Evolutionary conservation across 768 basidiomycete genomes (phyloP).

Genomic region (Krasilnikovozyma curviuscula): DNA sequence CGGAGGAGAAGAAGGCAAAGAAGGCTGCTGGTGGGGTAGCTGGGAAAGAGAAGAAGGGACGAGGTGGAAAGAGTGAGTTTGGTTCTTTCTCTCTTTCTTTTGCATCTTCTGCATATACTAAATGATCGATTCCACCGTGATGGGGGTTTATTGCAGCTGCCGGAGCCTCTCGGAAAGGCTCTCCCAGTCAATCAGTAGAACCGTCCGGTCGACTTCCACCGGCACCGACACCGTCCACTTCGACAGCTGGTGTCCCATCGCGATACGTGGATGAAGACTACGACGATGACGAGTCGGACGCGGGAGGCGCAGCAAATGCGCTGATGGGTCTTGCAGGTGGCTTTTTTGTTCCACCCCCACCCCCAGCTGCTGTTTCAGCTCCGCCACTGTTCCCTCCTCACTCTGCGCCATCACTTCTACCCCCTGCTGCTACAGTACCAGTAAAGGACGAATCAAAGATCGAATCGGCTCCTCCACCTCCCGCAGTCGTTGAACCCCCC

Average conservation of each 20-base stretch:
- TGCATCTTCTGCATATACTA: too few species aligned
- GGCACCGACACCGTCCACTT: slow-evolving; percentile 36
- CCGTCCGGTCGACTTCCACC: slow-evolving; percentile 39
- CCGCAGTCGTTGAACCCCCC: too few species aligned
- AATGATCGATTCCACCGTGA: too few species aligned
- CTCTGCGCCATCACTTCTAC: neutral
- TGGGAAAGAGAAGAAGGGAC: slow-evolving; percentile 16
- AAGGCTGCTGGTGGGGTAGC: slow-evolving; percentile 7
- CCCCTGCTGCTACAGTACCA: too few species aligned
- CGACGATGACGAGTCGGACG: slow-evolving; percentile 5
- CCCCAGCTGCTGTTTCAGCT: neutral
- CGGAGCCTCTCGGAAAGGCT: too few species aligned
- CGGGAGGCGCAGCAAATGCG: slow-evolving; percentile 52
- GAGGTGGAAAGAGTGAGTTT: slow-evolving; percentile 8
- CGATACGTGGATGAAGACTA: slow-evolving; percentile 52
- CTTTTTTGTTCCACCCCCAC: slow-evolving; percentile 18
- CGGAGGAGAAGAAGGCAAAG: slow-evolving; percentile 15
- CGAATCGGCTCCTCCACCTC: neutral
- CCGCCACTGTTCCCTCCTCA: slow-evolving; percentile 6
- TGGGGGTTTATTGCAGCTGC: too few species aligned
- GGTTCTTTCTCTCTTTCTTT: slow-evolving; percentile 5
- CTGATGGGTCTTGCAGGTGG: slow-evolving; percentile 47
- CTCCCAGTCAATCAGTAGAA: neutral
- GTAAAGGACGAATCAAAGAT: too few species aligned
- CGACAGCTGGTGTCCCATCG: slow-evolving; percentile 25